phyloP scores from a whole-genome alignment of 31 red algal genomes.

The Odonthalia washingtoniensis region DNA sequence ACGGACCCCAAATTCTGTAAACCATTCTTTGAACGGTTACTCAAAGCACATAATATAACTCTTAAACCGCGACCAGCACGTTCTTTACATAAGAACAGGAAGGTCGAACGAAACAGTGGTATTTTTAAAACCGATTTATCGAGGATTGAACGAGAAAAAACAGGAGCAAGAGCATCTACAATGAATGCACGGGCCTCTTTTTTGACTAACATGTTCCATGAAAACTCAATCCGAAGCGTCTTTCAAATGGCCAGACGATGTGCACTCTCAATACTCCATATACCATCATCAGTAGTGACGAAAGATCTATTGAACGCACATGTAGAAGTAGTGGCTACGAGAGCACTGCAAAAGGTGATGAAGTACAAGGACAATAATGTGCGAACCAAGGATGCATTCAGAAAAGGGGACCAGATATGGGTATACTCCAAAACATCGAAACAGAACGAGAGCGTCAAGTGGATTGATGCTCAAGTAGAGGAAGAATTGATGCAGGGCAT shows the following conservation, averaged over 20 bases:
- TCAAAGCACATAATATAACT: background rate
- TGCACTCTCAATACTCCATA: conserved; percentile 9
- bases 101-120: conserved; percentile 9
- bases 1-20: conserved; percentile 23
- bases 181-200: background rate
- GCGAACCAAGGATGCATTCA: background rate
- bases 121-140: background rate
- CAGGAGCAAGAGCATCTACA: background rate
- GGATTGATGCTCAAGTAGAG: conserved; percentile 18
- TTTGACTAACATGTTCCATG: conserved; percentile 15
- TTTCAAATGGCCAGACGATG: conserved; percentile 41
- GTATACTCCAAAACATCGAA: conserved; percentile 1
- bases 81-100: conserved; percentile 16
- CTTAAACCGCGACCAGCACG: conserved; percentile 8
- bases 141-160: background rate
- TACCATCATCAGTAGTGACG: background rate
- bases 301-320: conserved; percentile 23
- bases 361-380: background rate
- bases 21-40: background rate
- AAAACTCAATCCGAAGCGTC: background rate
- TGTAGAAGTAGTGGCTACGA: background rate
- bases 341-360: conserved; percentile 39
- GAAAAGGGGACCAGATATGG: background rate
- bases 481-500: background rate
- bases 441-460: conserved; percentile 37